Conservation (phyloP, 805 yeast species). For the Candida adriatica region DNA sequence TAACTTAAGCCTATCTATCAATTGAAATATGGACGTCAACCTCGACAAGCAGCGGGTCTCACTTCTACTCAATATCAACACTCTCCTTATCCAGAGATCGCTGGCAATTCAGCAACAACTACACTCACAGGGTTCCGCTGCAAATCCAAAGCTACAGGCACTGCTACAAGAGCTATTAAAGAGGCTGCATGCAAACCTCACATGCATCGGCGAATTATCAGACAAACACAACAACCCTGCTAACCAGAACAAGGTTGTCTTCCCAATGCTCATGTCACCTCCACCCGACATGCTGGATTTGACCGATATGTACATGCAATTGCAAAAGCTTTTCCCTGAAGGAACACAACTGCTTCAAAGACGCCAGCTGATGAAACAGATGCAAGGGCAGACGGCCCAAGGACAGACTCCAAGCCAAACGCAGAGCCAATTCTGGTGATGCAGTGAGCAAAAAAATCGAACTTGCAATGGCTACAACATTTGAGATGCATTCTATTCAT, state of each 20-base stretch:
- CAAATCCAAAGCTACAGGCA: slow-evolving; percentile 15
- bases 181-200: slow-evolving; percentile 23
- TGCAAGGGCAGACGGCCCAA: too few relatives aligned
- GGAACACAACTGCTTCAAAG: slow-evolving; percentile 20
- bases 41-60: slow-evolving; percentile 21
- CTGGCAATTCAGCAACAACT: slow-evolving; percentile 20
- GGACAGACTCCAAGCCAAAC: too few relatives aligned
- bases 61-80: slow-evolving; percentile 20
- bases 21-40: slow-evolving; percentile 13
- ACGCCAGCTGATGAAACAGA: slow-evolving; percentile 12
- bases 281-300: slow-evolving; percentile 23
- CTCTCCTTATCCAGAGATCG: slow-evolving; percentile 21
- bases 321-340: slow-evolving; percentile 23
- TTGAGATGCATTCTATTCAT: too few relatives aligned
- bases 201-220: slow-evolving; percentile 24
- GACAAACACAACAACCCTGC: slow-evolving; percentile 18
- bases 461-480: too few relatives aligned
- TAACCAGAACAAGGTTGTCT: slow-evolving; percentile 12
- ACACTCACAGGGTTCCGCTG: slow-evolving; percentile 10
- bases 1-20: background rate
- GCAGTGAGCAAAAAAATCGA: too few relatives aligned
- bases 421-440: too few relatives aligned
- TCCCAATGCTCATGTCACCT: slow-evolving; percentile 20
- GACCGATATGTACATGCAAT: slow-evolving; percentile 17
- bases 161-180: slow-evolving; percentile 21